Conservation (phyloP, 495 filamentous ascomycete genomes). For the Lepidopterella palustris region DNA sequence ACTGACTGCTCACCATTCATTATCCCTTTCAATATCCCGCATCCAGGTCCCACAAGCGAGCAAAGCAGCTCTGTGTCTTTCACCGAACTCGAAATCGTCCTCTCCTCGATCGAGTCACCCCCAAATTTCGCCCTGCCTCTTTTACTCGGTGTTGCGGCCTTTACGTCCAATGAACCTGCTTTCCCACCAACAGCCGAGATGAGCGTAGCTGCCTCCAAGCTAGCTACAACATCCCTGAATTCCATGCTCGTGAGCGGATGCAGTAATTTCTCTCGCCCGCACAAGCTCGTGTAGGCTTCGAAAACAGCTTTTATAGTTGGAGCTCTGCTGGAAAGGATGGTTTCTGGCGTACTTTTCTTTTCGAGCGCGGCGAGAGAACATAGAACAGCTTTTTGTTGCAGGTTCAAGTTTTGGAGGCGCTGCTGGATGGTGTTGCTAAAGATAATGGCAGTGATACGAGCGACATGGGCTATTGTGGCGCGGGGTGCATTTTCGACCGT, state of each 20-base stretch:
- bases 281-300: slow-evolving; percentile 69
- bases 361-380: slow-evolving; percentile 82
- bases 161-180: slow-evolving; percentile 29
- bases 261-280: slow-evolving; percentile 73
- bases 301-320: slow-evolving; percentile 75
- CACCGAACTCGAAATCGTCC: slow-evolving; percentile 33
- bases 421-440: slow-evolving; percentile 80
- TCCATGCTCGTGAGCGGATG: slow-evolving; percentile 83
- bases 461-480: slow-evolving; percentile 82
- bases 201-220: slow-evolving; percentile 76
- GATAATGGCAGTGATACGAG: slow-evolving; percentile 75
- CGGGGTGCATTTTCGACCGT: slow-evolving; percentile 73
- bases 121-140: slow-evolving; percentile 35
- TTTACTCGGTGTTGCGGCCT: slow-evolving; percentile 33
- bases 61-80: slow-evolving; percentile 29
- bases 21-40: slow-evolving; percentile 34
- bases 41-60: slow-evolving; percentile 32
- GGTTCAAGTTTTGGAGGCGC: slow-evolving; percentile 76
- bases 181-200: slow-evolving; percentile 65
- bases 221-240: slow-evolving; percentile 88
- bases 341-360: slow-evolving; percentile 42
- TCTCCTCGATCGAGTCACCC: slow-evolving; percentile 31
- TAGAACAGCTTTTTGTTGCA: slow-evolving; percentile 93
- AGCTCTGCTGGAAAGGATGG: slow-evolving; percentile 41
- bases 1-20: slow-evolving; percentile 28